These are phyloP conservation scores for Scalesia atractyloides DNA, from an alignment of 129 eudicot genomes.

Conservation along the genomic window DNA sequence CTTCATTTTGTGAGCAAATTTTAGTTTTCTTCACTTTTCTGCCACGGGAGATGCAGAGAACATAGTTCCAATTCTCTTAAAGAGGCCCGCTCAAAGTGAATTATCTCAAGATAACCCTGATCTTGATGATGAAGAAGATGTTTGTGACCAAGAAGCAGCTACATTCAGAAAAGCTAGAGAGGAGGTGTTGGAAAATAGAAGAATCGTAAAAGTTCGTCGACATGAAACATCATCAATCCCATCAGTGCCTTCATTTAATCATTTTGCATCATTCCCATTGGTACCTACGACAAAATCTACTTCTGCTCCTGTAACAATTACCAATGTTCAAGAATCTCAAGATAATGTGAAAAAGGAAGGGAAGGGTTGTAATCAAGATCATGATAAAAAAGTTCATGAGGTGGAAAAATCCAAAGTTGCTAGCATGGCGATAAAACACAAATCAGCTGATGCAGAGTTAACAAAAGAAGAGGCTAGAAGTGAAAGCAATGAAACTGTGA, in stretches of 20 bases:
- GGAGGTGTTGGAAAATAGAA: slow-evolving; percentile 76
- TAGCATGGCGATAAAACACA: too few species aligned
- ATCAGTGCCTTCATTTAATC: slow-evolving; percentile 64
- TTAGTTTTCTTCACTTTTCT: background rate
- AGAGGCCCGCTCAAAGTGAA: slow-evolving; percentile 74
- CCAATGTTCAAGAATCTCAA: slow-evolving; percentile 24
- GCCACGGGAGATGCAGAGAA: slow-evolving; percentile 72
- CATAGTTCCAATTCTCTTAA: slow-evolving; percentile 67
- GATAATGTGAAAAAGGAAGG: slow-evolving; percentile 20
- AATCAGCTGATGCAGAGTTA: too few species aligned
- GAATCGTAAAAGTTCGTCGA: slow-evolving; percentile 84
- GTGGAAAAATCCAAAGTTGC: background rate
- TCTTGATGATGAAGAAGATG: slow-evolving; percentile 75
- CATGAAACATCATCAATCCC: slow-evolving; percentile 48
- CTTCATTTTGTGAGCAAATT: background rate
- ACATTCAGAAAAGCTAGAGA: slow-evolving; percentile 78
- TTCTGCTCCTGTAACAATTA: slow-evolving; percentile 20
- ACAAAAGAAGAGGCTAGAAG: too few species aligned
- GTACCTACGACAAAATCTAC: slow-evolving; percentile 52
- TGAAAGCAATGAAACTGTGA: too few species aligned
- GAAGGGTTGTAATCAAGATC: slow-evolving; percentile 28
- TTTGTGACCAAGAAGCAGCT: slow-evolving; percentile 60
- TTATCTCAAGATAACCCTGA: slow-evolving; percentile 71
- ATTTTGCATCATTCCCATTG: slow-evolving; percentile 75
- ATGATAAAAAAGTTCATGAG: slow-evolving; percentile 22